Evolutionary conservation across 768 basidiomycete species (phyloP).

Genomic region (Clavulina sp.): DNA sequence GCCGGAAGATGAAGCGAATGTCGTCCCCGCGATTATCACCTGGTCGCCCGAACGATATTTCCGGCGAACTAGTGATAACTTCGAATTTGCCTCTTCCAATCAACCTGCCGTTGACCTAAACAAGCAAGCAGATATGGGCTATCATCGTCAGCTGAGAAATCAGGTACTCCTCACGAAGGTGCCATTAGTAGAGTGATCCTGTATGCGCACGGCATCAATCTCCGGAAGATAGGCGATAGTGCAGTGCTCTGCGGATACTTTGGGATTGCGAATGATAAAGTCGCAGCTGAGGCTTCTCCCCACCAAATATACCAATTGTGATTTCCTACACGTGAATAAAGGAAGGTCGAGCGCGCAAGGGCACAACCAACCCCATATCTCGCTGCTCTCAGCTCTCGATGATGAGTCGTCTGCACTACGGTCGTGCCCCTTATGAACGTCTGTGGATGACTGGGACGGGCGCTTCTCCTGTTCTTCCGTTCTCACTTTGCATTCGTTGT

Average conservation of each 20-base stretch:
- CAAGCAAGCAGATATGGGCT: background rate
- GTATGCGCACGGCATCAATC: slow-evolving; percentile 29
- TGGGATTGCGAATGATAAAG: slow-evolving; percentile 41
- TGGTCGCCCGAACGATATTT: slow-evolving; percentile 65
- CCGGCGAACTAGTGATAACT: slow-evolving; percentile 61
- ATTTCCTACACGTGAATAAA: no score
- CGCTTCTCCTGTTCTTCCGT: no score
- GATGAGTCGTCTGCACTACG: no score
- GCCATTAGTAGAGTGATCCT: slow-evolving; percentile 52
- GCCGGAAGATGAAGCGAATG: slow-evolving; percentile 19
- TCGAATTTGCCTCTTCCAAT: slow-evolving; percentile 38
- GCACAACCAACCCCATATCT: no score
- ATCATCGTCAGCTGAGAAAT: slow-evolving; percentile 2
- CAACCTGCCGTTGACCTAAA: slow-evolving; percentile 48
- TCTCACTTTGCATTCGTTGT: no score
- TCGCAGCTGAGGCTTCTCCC: slow-evolving; percentile 37
- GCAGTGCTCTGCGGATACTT: slow-evolving; percentile 51
- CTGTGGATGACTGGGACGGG: no score
- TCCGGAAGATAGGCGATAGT: slow-evolving; percentile 41
- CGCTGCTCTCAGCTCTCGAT: no score
- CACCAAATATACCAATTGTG: slow-evolving; percentile 31
- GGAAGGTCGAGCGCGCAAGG: no score
- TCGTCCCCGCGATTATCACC: slow-evolving; percentile 58
- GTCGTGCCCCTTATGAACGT: no score
- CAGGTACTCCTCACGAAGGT: slow-evolving; percentile 35